These are phyloP conservation scores for Perilla frutescens DNA, from an alignment of 257 asterid species.

Conservation along the genomic window DNA sequence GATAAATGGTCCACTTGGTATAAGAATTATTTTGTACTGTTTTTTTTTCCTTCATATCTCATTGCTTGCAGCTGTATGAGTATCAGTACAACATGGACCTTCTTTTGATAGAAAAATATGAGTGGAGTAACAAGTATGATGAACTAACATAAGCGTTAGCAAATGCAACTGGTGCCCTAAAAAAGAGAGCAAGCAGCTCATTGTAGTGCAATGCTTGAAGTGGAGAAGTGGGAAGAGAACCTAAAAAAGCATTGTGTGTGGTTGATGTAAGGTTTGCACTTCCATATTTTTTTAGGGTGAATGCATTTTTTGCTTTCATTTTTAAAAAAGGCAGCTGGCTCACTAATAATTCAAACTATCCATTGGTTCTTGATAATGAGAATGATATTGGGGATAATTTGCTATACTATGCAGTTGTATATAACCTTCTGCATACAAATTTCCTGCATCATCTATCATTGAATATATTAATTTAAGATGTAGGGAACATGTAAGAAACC, in stretches of 20 bases:
- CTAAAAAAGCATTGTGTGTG: constrained; percentile 89
- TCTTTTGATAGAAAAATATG: constrained; percentile 89
- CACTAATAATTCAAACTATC: not conserved
- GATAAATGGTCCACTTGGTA: constrained; percentile 1
- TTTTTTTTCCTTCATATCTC: constrained; percentile 12
- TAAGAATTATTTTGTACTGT: not conserved
- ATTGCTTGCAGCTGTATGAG: constrained; percentile 74
- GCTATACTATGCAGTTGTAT: not conserved
- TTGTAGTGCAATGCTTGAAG: constrained; percentile 72
- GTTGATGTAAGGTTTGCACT: constrained; percentile 65
- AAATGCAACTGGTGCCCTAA: constrained; percentile 59
- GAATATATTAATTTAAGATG: not conserved
- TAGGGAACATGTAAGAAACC: not conserved
- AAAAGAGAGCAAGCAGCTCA: constrained; percentile 74
- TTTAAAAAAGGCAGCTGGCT: not conserved
- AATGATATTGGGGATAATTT: not conserved
- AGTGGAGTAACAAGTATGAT: constrained; percentile 78
- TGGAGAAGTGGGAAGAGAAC: constrained; percentile 88
- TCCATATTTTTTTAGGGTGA: not conserved
- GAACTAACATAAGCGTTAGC: constrained; percentile 64
- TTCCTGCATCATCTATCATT: not conserved
- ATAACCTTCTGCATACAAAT: not conserved
- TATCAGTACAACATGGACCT: constrained; percentile 98
- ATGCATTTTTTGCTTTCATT: constrained; percentile 18
- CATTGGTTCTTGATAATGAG: not conserved